Base-by-base conservation (phyloP, 345 rosid species). In the Citrus hindsii region DNA sequence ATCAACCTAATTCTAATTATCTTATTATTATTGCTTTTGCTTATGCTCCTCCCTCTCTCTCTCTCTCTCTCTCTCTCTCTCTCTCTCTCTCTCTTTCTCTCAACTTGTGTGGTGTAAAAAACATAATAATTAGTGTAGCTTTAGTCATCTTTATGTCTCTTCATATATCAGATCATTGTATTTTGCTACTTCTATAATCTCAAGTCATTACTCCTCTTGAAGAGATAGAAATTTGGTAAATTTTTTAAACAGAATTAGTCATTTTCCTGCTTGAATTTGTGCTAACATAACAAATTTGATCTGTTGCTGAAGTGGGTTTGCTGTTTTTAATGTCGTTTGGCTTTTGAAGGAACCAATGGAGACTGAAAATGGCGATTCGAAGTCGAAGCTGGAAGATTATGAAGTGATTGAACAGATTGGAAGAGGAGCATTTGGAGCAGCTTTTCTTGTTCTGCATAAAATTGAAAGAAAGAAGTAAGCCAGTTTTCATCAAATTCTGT, bases 371-470 rank as follows among this genome's bases (percentile, higher is more conserved):
- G 80, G 86, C 28, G 91, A 89, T 68, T 65, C 66, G 53, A 90
- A 84, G 90, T 88, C 92, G 64, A 92, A 89, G 85, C 85, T 87
- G 89, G 92, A 92, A 74, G 92, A 87, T 75, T 96, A 91, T 83
- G 89, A 87, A 84, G 85, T 92, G n/a, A 79, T 92, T 65, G 95
- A 94, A 86, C 97, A 94, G 87, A 93, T 91, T 84, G 92, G 91
- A 68, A 89, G 95, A 82, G 94, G 95, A 76, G 89, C 98, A 58
- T 94, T 85, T 80, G 89, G 93, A 69, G 85, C 99, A 69, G 95
- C 98, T 83, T 94, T 92, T 85, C 92, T 96, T 37, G 88, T 96
- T 81, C 95, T 91, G 21, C 97, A 94, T 82, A 84, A 88, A 77
- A 77, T 75, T 61, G 92, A 96, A 80, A 88, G 87, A 68, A 92